phyloP scores from a whole-genome alignment of 1,139 yeast genomes.

The Candida buenavistaensis region DNA sequence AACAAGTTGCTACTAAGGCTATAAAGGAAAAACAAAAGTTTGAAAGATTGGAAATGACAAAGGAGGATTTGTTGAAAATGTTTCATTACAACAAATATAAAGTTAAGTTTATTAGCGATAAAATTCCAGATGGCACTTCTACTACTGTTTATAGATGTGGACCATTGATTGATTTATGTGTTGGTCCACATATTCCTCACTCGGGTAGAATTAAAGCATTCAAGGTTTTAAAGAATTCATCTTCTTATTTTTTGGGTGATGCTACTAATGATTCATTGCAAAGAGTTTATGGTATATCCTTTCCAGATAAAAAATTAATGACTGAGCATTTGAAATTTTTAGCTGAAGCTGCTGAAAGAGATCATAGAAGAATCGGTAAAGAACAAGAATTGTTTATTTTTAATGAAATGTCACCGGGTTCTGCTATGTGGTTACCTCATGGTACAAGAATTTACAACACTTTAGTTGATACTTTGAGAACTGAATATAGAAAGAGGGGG shows the following conservation, averaged over 20 bases:
- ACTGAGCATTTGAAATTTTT: conserved; percentile 92
- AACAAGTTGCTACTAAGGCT: conserved; percentile 84
- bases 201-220: conserved; percentile 95
- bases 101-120: conserved; percentile 80
- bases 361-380: conserved; percentile 93
- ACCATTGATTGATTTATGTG: conserved; percentile 93
- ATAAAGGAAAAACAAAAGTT: conserved; percentile 96
- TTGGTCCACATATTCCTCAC: conserved; percentile 98
- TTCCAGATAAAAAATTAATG: conserved; percentile 98
- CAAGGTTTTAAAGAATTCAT: conserved; percentile 91
- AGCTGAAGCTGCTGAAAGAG: conserved; percentile 96
- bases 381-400: conserved; percentile 96
- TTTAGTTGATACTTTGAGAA: conserved; percentile 72
- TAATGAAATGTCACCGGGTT: conserved; percentile 96
- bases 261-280: conserved; percentile 91
- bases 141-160: conserved; percentile 99
- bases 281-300: conserved; percentile 96
- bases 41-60: conserved; percentile 89
- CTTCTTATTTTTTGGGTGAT: conserved; percentile 96
- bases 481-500: conserved; percentile 86
- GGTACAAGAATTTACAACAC: conserved; percentile 95
- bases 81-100: conserved; percentile 95
- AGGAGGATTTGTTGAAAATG: conserved; percentile 90
- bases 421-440: conserved; percentile 97
- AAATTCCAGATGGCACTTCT: conserved; percentile 94